These are phyloP conservation scores for Aspergillus conjunctus DNA, from an alignment of 495 filamentous ascomycete species.

Conservation along the genomic window DNA sequence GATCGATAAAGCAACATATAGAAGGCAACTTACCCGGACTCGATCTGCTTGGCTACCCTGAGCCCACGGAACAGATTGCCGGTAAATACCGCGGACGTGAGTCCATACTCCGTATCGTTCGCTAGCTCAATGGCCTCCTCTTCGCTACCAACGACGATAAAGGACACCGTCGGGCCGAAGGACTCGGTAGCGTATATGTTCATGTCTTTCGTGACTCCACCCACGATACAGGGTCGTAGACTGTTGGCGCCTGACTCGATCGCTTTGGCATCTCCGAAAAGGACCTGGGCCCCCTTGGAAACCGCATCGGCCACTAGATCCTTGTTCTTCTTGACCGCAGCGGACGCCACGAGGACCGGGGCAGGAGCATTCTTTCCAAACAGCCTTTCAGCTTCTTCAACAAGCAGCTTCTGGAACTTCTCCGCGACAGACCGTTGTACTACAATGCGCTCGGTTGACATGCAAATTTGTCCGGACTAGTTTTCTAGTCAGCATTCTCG, in stretches of 20 bases:
- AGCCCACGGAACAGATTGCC: slow-evolving; percentile 50
- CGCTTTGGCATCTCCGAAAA: slow-evolving; percentile 58
- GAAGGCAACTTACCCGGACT: slow-evolving; percentile 44
- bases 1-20: background rate
- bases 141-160: slow-evolving; percentile 49
- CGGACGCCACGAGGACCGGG: slow-evolving; percentile 61
- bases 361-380: slow-evolving; percentile 54
- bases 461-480: slow-evolving; percentile 81
- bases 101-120: slow-evolving; percentile 57
- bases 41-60: slow-evolving; percentile 50
- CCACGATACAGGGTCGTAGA: slow-evolving; percentile 73
- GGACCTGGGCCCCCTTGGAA: slow-evolving; percentile 65
- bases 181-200: slow-evolving; percentile 79
- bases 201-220: slow-evolving; percentile 74
- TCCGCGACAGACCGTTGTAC: slow-evolving; percentile 70
- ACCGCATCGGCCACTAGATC: slow-evolving; percentile 66
- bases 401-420: slow-evolving; percentile 64
- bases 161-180: slow-evolving; percentile 78
- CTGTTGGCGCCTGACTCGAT: slow-evolving; percentile 50
- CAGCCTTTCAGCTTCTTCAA: slow-evolving; percentile 41
- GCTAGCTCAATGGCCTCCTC: slow-evolving; percentile 52
- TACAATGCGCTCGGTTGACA: slow-evolving; percentile 87
- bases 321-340: slow-evolving; percentile 67
- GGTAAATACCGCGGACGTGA: slow-evolving; percentile 52
- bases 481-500: slow-evolving; percentile 12